Base-by-base conservation (phyloP, 176 grass and related monocot species). In the Zoysia pacifica region DNA sequence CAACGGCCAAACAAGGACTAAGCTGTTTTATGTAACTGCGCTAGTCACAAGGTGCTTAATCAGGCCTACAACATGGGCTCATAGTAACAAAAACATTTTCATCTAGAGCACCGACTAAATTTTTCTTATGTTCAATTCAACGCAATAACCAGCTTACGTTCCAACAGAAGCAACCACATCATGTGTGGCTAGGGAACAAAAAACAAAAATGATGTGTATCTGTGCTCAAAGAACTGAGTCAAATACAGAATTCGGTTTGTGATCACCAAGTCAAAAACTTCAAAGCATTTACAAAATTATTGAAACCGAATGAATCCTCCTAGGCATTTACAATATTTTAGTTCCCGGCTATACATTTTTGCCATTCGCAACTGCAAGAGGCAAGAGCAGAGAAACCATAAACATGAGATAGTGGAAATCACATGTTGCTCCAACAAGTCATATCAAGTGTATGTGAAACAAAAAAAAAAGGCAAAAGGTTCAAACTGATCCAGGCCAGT, bases 211-310 rank as follows among this genome's bases (percentile, higher is more conserved):
- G n/a, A n/a, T n/a, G n/a, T 0, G 0, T 35, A 51, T 10, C 51
- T 66, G 36, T 73, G 62, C 11, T 65, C n/a, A 65, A 55, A 54
- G 40, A 37, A 82, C 8, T 4, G 55, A 42, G 28, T 48, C 62
- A 75, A 55, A 68, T 75, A 63, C 55, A 81, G 62, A 71, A 19
- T 81, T 38, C 62, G 67, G 60, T 50, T 20, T 14, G 62, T 81
- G 44, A 5, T 62, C 10, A 36, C 37, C 28, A 62, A 37, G 28
- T 5, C 3, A 37, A 37, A 37, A n/a, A 62, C 1, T 60, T 5
- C 20, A 62, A 37, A 28, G 60, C 9, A 62, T 62, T 70, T 35
- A 39, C 5, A 44, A 7, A 43, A 65, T 39, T 71, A 48, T 79
- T n/a, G 10, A 47, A 36, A 64, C 15, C 58, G 12, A 53, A 19